phyloP scores from a whole-genome alignment of 2,329 filamentous ascomycete genomes.

The Exophiala sp. region DNA sequence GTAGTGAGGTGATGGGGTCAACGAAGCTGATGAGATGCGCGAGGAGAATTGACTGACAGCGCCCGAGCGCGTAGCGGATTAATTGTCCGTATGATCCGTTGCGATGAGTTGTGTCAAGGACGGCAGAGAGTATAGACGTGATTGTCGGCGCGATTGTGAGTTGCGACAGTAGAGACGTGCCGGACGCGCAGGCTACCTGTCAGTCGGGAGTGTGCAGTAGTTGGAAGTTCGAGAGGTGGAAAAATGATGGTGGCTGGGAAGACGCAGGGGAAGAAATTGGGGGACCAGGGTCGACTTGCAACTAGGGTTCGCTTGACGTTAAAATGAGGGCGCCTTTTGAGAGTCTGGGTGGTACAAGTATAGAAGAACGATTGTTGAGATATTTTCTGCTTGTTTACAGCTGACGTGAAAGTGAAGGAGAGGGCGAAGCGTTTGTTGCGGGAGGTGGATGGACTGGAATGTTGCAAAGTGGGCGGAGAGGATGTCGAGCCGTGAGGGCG shows the following conservation, averaged over 20 bases:
- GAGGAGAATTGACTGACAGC: background rate
- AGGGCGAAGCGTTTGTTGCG: constrained; percentile 4
- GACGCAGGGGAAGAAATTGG: constrained; percentile 13
- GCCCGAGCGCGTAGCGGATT: constrained; percentile 5
- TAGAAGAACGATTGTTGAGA: background rate
- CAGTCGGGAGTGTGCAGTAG: constrained; percentile 13
- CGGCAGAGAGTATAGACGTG: background rate
- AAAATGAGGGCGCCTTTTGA: background rate
- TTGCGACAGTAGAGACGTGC: constrained; percentile 18
- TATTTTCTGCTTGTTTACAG: constrained; percentile 5
- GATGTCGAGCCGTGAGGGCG: background rate
- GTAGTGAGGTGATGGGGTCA: constrained; percentile 21
- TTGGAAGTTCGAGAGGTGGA: constrained; percentile 6
- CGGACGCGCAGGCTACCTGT: constrained; percentile 14
- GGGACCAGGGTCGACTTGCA: constrained; percentile 11
- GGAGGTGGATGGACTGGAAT: constrained; percentile 18
- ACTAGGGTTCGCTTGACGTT: background rate
- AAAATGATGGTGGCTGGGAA: constrained; percentile 26
- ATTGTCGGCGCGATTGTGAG: background rate
- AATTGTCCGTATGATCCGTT: background rate
- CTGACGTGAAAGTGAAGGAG: constrained; percentile 2
- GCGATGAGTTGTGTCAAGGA: constrained; percentile 1
- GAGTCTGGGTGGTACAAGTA: background rate
- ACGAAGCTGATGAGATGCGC: constrained; percentile 6
- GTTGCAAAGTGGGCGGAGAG: constrained; percentile 14